Conservation (phyloP, 1,284 basidiomycete species). For the Ceratobasidium sp. region DNA sequence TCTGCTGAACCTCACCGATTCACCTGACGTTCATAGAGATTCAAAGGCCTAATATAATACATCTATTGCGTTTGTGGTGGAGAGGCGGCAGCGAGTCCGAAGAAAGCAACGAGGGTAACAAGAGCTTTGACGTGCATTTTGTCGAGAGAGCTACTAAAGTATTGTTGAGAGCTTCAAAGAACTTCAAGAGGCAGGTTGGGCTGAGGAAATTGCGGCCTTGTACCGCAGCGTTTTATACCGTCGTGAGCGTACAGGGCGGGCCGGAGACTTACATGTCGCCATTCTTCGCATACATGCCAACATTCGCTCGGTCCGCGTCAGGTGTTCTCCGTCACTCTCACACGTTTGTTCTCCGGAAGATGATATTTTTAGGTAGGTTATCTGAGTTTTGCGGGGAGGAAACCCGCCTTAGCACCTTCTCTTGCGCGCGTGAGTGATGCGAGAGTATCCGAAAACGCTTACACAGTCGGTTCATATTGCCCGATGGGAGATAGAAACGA, state of each 20-base stretch:
- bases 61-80: too few relatives aligned
- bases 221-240: slow-evolving; percentile 3
- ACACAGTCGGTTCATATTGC: not conserved
- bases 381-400: not conserved
- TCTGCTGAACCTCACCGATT: too few relatives aligned
- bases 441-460: not conserved
- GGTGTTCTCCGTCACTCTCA: not conserved
- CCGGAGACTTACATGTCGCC: not conserved
- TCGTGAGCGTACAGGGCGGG: not conserved
- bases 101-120: slow-evolving; percentile 25
- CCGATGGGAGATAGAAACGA: not conserved
- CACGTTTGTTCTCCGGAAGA: not conserved
- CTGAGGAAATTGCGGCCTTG: not conserved
- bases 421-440: slow-evolving; percentile 8
- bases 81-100: slow-evolving; percentile 22
- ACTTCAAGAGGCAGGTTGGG: not conserved
- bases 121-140: slow-evolving; percentile 33
- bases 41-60: too few relatives aligned
- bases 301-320: not conserved
- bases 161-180: not conserved
- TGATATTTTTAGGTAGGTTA: slow-evolving; percentile 15
- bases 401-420: not conserved
- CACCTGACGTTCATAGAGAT: too few relatives aligned
- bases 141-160: not conserved
- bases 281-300: not conserved